phyloP scores from a whole-genome alignment of 1,139 yeast species.

The Hyphopichia khmerensis region DNA sequence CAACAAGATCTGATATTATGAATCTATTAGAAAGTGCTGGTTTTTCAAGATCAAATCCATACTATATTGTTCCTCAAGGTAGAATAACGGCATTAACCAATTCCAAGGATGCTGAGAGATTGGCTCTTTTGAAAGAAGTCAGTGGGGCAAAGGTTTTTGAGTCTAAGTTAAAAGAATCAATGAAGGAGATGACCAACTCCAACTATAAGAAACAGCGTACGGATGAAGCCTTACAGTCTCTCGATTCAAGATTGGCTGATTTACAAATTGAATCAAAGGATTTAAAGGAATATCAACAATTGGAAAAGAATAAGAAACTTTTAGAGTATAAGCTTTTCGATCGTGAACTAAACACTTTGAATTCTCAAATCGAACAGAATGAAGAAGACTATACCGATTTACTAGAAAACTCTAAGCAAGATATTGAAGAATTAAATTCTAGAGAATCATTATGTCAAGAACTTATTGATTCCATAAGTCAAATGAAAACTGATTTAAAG shows the following conservation, averaged over 20 bases:
- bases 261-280: conserved; percentile 81
- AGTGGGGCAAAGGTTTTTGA: conserved; percentile 96
- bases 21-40: conserved; percentile 90
- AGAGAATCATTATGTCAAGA: conserved; percentile 47
- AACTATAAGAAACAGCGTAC: conserved; percentile 70
- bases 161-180: conserved; percentile 71
- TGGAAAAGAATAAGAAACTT: conserved; percentile 68
- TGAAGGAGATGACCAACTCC: conserved; percentile 75
- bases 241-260: conserved; percentile 72
- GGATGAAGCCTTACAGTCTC: conserved; percentile 68
- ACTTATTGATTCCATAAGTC: conserved; percentile 47
- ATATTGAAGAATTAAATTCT: conserved; percentile 44
- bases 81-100: conserved; percentile 81
- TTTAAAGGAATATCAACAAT: conserved; percentile 62
- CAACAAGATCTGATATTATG: conserved; percentile 80
- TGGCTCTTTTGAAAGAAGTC: conserved; percentile 79
- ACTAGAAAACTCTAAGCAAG: conserved; percentile 44
- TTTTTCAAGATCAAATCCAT: conserved; percentile 86
- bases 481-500: conserved; percentile 35
- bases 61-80: conserved; percentile 97
- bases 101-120: conserved; percentile 81
- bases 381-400: conserved; percentile 60
- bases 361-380: conserved; percentile 56
- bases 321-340: conserved; percentile 76
- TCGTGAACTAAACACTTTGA: conserved; percentile 66